Evolutionary conservation across 768 basidiomycete species (phyloP).

Genomic region (Coprinopsis sp.): DNA sequence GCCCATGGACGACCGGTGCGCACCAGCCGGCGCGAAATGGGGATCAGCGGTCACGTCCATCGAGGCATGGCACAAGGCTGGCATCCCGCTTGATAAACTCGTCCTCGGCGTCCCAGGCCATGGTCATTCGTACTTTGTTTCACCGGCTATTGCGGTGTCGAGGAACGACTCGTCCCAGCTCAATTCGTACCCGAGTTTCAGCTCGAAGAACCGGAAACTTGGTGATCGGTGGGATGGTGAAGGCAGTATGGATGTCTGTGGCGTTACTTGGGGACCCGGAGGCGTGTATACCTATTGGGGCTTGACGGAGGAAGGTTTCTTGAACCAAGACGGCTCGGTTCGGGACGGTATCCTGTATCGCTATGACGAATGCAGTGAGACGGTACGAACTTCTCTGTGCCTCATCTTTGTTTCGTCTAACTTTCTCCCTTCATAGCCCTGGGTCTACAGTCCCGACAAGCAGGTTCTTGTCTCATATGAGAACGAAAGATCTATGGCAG

Average conservation of each 20-base stretch:
- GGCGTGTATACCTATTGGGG: slow-evolving; percentile 65
- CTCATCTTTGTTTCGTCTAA: not conserved
- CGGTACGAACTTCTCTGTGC: slow-evolving; percentile 38
- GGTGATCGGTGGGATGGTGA: slow-evolving; percentile 58
- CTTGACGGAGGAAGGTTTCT: slow-evolving; percentile 51
- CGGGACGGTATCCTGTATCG: slow-evolving; percentile 42
- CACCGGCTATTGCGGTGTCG: slow-evolving; percentile 31
- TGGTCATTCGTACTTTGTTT: slow-evolving; percentile 67
- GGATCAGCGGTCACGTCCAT: slow-evolving; percentile 80
- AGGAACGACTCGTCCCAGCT: slow-evolving; percentile 25
- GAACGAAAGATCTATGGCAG: slow-evolving; percentile 51
- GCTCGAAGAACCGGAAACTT: slow-evolving; percentile 34
- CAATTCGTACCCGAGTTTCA: slow-evolving; percentile 49
- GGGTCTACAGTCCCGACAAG: slow-evolving; percentile 52
- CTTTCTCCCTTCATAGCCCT: slow-evolving; percentile 44
- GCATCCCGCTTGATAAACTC: slow-evolving; percentile 67
- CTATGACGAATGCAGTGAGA: slow-evolving; percentile 69
- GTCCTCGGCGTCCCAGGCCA: slow-evolving; percentile 84
- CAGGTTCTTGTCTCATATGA: slow-evolving; percentile 66
- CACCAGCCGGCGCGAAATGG: slow-evolving; percentile 45
- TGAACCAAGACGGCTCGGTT: slow-evolving; percentile 40
- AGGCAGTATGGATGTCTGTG: slow-evolving; percentile 52
- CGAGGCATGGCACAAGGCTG: slow-evolving; percentile 67
- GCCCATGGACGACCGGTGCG: slow-evolving; percentile 77
- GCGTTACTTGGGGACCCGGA: slow-evolving; percentile 43